Base-by-base conservation (phyloP, 352 stramenopile genomes). In the Phytophthora multivora region DNA sequence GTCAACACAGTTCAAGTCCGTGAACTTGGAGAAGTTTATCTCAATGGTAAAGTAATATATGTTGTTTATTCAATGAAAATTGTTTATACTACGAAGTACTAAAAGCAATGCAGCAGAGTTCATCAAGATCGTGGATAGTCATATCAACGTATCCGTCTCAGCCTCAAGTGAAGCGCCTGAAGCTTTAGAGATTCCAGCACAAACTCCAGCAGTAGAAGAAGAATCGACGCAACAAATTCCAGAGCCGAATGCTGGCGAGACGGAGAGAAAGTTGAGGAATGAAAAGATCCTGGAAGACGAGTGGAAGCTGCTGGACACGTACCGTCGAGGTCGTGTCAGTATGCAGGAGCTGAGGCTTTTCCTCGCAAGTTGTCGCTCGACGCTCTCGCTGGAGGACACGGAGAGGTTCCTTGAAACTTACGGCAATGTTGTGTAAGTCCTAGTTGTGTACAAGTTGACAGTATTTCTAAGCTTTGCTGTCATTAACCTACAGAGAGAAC, bases 61-160 rank as follows among this genome's bases (percentile, higher is more conserved):
- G 28, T 9, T 4, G 4, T 13, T 33, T 12, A 33, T 9, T 33
- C 28, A 8, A 33, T 33, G 2, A 1, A 33, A 33, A 1, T 12
- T 33, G 28, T 13, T 13, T 13, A 12, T n/a, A n/a, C n/a, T n/a
- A n/a, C n/a, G n/a, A n/a, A n/a, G n/a, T n/a, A 11, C 10, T 13
- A 12, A 33, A 33, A 33, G 2, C 3, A 12, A 31, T 25, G 18
- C 4, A 45, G 13, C 46, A 90, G 81, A 90, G 53, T 88, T 89
- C 41, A 72, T 90, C 43, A 89, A 90, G 59, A 89, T 90, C 58
- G 73, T 89, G 9, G 81, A 89, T 33, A 86, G 69, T 36, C 75
- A 90, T 47, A 65, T 86, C 13, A 57, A 56, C 1, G 40, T 51
- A 7, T 13, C 60, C 39, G 23, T 45, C n/a, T 15, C 49, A 33